Percentiles rank a stretch among this genome's conserved stretches.
phyloP scores from a whole-genome alignment of 202 grass and related monocot genomes.

The Sporobolus alterniflorus region DNA sequence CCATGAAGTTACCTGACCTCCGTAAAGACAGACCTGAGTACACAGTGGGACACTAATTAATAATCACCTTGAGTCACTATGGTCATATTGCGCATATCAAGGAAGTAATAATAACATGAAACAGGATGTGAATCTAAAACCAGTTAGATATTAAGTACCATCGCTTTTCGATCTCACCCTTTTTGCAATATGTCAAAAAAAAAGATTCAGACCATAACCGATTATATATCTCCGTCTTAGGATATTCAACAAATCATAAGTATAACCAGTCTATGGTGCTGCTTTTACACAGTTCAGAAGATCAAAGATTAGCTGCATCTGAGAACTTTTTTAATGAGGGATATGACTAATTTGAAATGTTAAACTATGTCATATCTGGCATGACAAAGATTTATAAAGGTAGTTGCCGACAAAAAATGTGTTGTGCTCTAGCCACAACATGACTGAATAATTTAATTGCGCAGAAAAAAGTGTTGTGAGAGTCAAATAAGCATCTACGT shows the following conservation, averaged over 20 bases:
- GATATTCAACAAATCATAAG: neutral
- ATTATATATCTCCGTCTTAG: neutral
- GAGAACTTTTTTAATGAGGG: neutral
- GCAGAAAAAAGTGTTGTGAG: neutral
- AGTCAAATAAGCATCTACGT: neutral
- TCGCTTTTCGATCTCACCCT: neutral
- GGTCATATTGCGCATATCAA: neutral
- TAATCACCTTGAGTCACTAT: neutral
- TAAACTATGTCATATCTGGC: neutral
- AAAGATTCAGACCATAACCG: neutral
- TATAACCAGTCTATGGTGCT: neutral
- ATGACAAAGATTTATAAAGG: neutral
- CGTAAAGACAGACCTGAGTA: slow-evolving; percentile 71
- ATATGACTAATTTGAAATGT: neutral
- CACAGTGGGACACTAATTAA: neutral
- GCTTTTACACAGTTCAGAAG: neutral
- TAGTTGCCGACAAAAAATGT: neutral
- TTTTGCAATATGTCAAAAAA: neutral
- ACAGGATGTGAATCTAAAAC: neutral
- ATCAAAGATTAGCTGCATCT: neutral
- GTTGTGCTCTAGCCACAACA: neutral
- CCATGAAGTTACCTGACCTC: slow-evolving; percentile 93
- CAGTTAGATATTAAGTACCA: neutral
- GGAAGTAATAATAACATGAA: neutral
- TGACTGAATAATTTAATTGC: neutral